Conservation (phyloP, 768 basidiomycete genomes). For the Agaricus subrufescens region DNA sequence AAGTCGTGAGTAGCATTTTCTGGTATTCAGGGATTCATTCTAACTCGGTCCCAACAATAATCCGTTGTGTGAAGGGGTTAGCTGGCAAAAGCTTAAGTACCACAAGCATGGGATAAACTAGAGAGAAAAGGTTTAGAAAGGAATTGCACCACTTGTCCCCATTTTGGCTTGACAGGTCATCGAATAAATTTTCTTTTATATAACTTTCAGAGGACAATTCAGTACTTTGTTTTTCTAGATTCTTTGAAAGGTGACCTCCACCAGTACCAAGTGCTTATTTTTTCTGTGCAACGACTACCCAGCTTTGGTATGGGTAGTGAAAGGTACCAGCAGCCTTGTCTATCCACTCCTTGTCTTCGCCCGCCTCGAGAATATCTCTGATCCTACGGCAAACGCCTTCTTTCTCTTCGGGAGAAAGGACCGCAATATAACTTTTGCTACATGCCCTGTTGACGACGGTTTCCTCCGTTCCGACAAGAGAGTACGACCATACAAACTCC, state of each 20-base stretch:
- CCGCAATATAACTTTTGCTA: slow-evolving; percentile 84
- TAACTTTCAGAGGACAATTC: too few species aligned
- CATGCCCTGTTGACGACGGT: slow-evolving; percentile 59
- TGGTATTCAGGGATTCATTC: too few species aligned
- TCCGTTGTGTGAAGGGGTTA: too few species aligned
- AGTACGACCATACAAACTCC: slow-evolving; percentile 52
- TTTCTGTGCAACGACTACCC: slow-evolving; percentile 45
- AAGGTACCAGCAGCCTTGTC: slow-evolving; percentile 70
- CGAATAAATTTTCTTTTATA: too few species aligned
- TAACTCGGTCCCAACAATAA: too few species aligned
- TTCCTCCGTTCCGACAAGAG: slow-evolving; percentile 47
- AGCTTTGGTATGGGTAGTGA: slow-evolving; percentile 75
- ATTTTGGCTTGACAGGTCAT: too few species aligned
- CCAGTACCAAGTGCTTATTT: slow-evolving; percentile 13
- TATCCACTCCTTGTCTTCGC: slow-evolving; percentile 69
- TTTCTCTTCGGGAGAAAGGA: slow-evolving; percentile 56
- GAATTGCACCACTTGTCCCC: too few species aligned
- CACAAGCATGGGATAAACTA: too few species aligned
- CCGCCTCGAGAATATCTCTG: slow-evolving; percentile 48
- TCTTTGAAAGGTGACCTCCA: background rate
- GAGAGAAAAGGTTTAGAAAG: too few species aligned
- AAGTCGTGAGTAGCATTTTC: too few species aligned
- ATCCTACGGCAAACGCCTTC: slow-evolving; percentile 46
- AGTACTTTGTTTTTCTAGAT: background rate
- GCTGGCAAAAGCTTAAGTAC: too few species aligned